phyloP scores from a whole-genome alignment of 1,284 basidiomycete species.

The Ceratobasidium papillatum region DNA sequence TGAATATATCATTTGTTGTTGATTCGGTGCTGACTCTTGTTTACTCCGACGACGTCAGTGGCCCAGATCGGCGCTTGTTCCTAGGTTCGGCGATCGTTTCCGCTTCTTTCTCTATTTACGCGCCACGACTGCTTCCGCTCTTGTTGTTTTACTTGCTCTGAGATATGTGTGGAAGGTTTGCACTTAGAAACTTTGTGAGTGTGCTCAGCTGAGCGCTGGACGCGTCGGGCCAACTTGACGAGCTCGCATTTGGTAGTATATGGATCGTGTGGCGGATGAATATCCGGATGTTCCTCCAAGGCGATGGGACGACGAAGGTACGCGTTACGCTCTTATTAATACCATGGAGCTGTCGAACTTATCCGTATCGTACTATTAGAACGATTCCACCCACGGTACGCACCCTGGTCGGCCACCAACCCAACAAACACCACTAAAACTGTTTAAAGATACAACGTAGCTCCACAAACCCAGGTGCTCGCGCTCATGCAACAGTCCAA shows the following conservation, averaged over 20 bases:
- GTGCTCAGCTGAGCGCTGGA: not conserved
- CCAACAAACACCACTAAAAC: not conserved
- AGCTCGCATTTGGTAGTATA: not conserved
- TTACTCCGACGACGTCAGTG: not conserved
- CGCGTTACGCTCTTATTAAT: not conserved
- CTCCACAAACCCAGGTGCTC: conserved; percentile 45
- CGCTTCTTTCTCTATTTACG: not conserved
- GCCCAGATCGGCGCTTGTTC: conserved; percentile 31
- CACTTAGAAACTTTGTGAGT: conserved; percentile 31
- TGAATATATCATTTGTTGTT: conserved; percentile 5
- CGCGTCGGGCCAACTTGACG: not conserved
- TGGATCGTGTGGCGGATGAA: conserved; percentile 26
- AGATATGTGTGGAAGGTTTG: conserved; percentile 32
- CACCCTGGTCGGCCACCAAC: not conserved
- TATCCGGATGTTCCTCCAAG: conserved; percentile 31
- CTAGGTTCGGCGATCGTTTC: not conserved
- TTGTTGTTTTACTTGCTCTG: not conserved
- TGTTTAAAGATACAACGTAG: conserved; percentile 46
- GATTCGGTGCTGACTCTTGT: not conserved
- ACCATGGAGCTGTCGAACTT: not conserved
- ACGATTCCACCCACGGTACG: conserved; percentile 42
- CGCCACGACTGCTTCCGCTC: not conserved
- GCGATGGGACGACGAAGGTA: conserved; percentile 36
- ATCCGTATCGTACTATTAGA: not conserved
- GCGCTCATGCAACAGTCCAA: conserved; percentile 49